Base-by-base conservation (phyloP, 192 early-diverging fungal genomes). In the Coemansia sp. region DNA sequence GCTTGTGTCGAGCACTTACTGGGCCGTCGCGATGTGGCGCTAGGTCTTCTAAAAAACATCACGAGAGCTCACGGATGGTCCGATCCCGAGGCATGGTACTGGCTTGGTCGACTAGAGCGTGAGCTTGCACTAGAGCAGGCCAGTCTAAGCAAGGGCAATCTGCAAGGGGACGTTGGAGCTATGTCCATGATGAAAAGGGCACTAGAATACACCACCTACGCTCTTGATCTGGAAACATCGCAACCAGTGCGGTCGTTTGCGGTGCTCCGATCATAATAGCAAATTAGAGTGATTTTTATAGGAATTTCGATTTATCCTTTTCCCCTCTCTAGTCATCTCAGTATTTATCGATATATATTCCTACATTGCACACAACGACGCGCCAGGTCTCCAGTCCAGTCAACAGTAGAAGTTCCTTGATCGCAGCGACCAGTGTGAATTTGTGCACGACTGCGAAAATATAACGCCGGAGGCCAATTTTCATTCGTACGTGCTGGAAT, bases 51-150 rank as follows among this genome's bases (percentile, higher is more conserved):
- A 24, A 84, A 79, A 62, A 84, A 76, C 65, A 64, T 76, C 35
- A 79, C 81, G 19, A 67, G 81, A 2, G 81, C 77, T 2, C 76
- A 84, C 29, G 81, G 81, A 7, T 84, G 81, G 81, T 79, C 73
- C n/a, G 77, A 84, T 21, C 81, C 81, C 10, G 81, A 84, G 51
- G 81, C 81, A 10, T 84, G 81, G 81, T 79, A 73, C 59, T 79
- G 73, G 81, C 74, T 84, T n/a, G 73, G 77, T 3, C 70, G 76
- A 14, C 64, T 84, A 42, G 81, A 84, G 65, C 73, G 74, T 21
- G 77, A 84, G 71, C 68, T 79, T 13, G 81, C 81, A 8, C 59
- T 67, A 37, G 76, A 78, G 57, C 66, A 74, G 19, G 48, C 53
- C 9, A 48, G 11, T 0, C 2, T 42, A 17, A 62, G 34, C 44